Conservation (phyloP, 768 basidiomycete species). For the Auricularia auricula-judae region DNA sequence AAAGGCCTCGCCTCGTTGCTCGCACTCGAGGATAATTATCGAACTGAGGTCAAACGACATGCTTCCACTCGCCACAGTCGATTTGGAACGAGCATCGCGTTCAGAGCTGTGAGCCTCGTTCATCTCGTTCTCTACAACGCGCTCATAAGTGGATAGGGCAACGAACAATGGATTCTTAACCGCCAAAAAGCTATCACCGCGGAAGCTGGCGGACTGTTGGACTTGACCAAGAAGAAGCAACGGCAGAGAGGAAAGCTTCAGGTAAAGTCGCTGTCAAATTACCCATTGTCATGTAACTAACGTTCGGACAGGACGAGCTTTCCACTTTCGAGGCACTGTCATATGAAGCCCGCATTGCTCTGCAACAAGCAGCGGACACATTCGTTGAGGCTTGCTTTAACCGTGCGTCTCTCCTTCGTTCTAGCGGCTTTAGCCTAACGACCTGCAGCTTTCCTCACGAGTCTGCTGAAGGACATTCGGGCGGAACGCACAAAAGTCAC, state of each 20-base stretch:
- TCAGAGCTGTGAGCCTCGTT: slow-evolving; percentile 13
- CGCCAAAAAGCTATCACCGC: slow-evolving; percentile 68
- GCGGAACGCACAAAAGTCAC: slow-evolving; percentile 85
- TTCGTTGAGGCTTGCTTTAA: slow-evolving; percentile 85
- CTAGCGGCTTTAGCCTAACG: slow-evolving; percentile 4
- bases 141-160: slow-evolving; percentile 15
- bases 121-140: background rate
- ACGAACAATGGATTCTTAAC: slow-evolving; percentile 52
- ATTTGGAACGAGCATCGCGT: slow-evolving; percentile 88
- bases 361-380: slow-evolving; percentile 59
- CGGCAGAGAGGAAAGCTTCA: slow-evolving; percentile 39
- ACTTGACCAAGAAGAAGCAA: slow-evolving; percentile 52
- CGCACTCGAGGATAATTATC: slow-evolving; percentile 58
- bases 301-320: slow-evolving; percentile 42
- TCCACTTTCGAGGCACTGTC: slow-evolving; percentile 56
- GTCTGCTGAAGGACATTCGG: slow-evolving; percentile 84
- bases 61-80: slow-evolving; percentile 79
- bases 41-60: slow-evolving; percentile 41
- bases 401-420: slow-evolving; percentile 39
- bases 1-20: slow-evolving; percentile 66
- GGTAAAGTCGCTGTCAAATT: background rate
- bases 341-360: slow-evolving; percentile 45
- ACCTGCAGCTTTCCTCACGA: slow-evolving; percentile 68
- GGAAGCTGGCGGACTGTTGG: slow-evolving; percentile 60
- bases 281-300: background rate